These are phyloP conservation scores for Pythium utonaiense DNA, from an alignment of 352 stramenopile genomes.

Conservation along the genomic window DNA sequence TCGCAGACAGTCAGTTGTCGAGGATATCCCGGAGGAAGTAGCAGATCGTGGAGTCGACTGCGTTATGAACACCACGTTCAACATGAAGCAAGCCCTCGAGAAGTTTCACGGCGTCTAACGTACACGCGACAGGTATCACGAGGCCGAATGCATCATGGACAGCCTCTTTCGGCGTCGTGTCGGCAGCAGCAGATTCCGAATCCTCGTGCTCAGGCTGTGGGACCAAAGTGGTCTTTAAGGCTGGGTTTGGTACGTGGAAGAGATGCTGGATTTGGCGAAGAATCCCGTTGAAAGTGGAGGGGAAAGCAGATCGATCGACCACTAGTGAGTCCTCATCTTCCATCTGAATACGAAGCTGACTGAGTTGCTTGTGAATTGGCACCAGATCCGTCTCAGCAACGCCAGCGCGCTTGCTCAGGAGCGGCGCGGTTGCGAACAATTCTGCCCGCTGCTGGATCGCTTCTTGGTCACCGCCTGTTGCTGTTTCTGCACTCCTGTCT, in stretches of 20 bases:
- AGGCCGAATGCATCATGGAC: constrained; percentile 50
- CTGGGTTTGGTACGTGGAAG: constrained; percentile 22
- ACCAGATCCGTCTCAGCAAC: constrained; percentile 31
- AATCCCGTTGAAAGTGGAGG: constrained; percentile 23
- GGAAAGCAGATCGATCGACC: constrained; percentile 37
- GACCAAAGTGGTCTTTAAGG: background rate
- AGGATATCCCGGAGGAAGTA: constrained; percentile 73
- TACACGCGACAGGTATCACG: constrained; percentile 37
- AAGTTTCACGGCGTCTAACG: constrained; percentile 37
- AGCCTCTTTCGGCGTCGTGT: background rate
- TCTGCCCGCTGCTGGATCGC: constrained; percentile 34
- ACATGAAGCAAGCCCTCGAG: constrained; percentile 55
- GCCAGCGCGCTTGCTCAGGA: constrained; percentile 46
- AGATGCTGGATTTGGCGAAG: constrained; percentile 37
- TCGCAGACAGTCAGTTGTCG: constrained; percentile 20
- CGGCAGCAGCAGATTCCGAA: background rate
- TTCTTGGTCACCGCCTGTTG: constrained; percentile 11
- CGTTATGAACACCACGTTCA: constrained; percentile 30
- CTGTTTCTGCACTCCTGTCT: background rate
- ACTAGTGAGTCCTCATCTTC: constrained; percentile 64
- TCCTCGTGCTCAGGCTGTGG: background rate
- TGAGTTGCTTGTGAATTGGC: constrained; percentile 33
- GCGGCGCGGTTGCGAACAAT: constrained; percentile 39
- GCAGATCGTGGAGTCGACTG: constrained; percentile 55
- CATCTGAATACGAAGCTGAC: constrained; percentile 48